Conservation (phyloP, 202 grass and related monocot species). For the Carex arenaria region DNA sequence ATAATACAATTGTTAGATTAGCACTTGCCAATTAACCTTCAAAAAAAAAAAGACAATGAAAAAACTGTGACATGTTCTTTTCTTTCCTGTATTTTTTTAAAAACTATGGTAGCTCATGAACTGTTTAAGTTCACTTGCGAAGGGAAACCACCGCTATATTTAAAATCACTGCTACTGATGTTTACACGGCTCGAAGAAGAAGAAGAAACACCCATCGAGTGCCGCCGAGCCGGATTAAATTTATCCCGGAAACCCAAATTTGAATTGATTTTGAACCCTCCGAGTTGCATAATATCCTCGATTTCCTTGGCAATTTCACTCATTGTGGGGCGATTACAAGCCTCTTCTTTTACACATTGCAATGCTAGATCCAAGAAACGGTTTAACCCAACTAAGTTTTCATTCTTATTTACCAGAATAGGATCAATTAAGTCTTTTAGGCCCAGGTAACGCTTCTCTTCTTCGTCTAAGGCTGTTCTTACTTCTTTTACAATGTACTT, state of each 20-base stretch:
- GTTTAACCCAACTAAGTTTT: slow-evolving; percentile 23
- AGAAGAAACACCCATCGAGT: slow-evolving; percentile 27
- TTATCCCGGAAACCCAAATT: background rate
- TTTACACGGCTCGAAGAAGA: slow-evolving; percentile 12
- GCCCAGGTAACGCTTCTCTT: slow-evolving; percentile 24
- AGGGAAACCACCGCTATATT: slow-evolving; percentile 61
- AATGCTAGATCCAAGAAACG: slow-evolving; percentile 27
- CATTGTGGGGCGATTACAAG: slow-evolving; percentile 22
- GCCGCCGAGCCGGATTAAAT: background rate
- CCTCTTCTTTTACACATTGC: slow-evolving; percentile 19
- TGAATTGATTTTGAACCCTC: too few species aligned
- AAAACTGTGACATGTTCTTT: background rate
- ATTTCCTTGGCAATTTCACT: slow-evolving; percentile 34
- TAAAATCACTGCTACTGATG: slow-evolving; percentile 50
- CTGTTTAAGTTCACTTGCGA: slow-evolving; percentile 37
- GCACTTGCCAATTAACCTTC: too few species aligned
- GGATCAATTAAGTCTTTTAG: slow-evolving; percentile 27
- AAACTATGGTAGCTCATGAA: background rate
- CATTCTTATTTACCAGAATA: background rate
- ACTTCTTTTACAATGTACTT: slow-evolving; percentile 30
- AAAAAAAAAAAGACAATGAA: too few species aligned
- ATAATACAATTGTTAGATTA: too few species aligned
- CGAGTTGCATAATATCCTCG: background rate
- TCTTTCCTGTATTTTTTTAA: background rate
- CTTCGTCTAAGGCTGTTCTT: slow-evolving; percentile 11